These are phyloP conservation scores for Phialophora chinensis DNA, from an alignment of 2,329 filamentous ascomycete species.

Conservation along the genomic window DNA sequence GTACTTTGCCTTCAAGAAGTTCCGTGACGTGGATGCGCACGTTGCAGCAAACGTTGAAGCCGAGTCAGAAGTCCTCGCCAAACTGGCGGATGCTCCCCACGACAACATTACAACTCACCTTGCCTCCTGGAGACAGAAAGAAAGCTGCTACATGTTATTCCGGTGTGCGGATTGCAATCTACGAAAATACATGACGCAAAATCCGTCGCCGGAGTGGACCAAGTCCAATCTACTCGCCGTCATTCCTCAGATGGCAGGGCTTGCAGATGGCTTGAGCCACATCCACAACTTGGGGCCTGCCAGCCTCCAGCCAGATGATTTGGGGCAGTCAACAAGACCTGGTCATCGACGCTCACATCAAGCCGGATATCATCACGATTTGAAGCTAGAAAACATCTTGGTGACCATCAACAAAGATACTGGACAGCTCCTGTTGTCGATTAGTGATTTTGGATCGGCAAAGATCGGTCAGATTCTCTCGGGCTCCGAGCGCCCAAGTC, in stretches of 20 bases:
- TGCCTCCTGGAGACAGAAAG: not conserved
- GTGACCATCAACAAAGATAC: conserved; percentile 7
- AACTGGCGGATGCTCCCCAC: not conserved
- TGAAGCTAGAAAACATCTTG: conserved; percentile 13
- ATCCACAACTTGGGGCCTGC: not conserved
- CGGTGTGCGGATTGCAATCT: not conserved
- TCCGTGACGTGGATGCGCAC: not conserved
- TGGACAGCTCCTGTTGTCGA: not conserved
- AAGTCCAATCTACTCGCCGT: not conserved
- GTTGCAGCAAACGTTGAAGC: not conserved
- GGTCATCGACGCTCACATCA: not conserved
- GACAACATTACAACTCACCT: not conserved
- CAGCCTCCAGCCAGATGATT: not conserved
- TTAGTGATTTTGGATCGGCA: not conserved
- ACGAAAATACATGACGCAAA: not conserved
- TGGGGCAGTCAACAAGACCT: not conserved
- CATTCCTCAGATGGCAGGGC: not conserved
- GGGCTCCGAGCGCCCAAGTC: not conserved
- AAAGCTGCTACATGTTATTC: not conserved
- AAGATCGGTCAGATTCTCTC: not conserved
- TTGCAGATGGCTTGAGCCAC: not conserved
- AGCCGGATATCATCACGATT: conserved; percentile 8
- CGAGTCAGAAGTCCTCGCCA: not conserved
- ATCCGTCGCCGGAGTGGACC: not conserved
- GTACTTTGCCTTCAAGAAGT: not conserved